Conservation (phyloP, 2,329 filamentous ascomycete genomes). For the Diplodia seriata region DNA sequence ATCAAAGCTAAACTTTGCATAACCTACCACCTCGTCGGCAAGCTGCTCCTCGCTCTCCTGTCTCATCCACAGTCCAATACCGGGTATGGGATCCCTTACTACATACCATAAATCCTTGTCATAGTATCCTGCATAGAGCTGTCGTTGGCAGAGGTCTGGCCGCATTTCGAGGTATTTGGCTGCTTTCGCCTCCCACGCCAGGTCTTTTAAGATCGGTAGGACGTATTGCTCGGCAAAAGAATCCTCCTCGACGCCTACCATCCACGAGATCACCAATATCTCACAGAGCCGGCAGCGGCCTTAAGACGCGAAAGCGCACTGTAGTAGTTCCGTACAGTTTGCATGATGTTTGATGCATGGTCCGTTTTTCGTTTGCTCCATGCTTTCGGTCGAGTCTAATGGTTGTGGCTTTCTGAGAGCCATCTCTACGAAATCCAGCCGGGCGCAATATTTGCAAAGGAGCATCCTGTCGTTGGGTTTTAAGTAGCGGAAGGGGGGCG, state of each 20-base stretch:
- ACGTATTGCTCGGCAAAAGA: no score
- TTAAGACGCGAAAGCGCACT: not conserved
- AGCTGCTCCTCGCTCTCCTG: not conserved
- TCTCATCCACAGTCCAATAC: not conserved
- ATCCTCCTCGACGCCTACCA: not conserved
- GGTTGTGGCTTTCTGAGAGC: no score
- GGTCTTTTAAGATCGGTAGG: not conserved
- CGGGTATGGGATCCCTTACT: no score
- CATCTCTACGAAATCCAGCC: no score
- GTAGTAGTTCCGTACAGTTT: not conserved
- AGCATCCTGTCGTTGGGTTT: no score
- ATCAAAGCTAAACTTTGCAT: not conserved
- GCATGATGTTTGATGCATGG: not conserved
- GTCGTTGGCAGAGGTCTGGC: not conserved
- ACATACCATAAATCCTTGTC: no score
- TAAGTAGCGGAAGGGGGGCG: no score
- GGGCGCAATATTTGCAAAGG: no score
- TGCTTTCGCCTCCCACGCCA: not conserved
- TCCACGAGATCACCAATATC: not conserved
- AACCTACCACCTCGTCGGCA: no score
- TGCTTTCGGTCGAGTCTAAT: no score
- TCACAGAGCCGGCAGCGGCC: not conserved
- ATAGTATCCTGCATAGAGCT: not conserved
- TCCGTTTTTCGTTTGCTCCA: no score
- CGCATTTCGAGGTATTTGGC: not conserved